A percentile compares a stretch with the other conserved stretches of the same genome.
phyloP scores from a whole-genome alignment of 805 yeast genomes.

The Wickerhamiella spandovensis region DNA sequence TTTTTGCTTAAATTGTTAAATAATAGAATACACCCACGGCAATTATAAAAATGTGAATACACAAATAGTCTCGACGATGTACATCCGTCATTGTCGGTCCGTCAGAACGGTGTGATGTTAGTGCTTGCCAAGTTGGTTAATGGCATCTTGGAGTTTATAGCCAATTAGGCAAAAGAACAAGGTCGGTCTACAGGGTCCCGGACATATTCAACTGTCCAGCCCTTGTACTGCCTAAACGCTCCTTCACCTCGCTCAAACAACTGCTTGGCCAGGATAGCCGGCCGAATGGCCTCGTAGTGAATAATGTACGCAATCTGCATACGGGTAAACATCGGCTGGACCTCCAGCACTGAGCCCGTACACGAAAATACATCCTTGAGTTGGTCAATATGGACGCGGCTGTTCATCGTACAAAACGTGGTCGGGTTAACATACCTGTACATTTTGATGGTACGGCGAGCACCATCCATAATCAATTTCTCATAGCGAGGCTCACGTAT shows the following conservation, averaged over 20 bases:
- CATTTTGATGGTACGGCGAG: conserved; percentile 7
- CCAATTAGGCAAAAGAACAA: conserved; percentile 3
- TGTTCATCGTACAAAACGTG: not conserved
- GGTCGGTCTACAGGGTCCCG: conserved; percentile 8
- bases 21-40: not conserved
- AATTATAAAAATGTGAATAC: not conserved
- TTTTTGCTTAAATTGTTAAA: too few relatives aligned
- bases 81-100: not conserved
- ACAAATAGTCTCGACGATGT: not conserved
- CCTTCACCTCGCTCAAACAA: conserved; percentile 7
- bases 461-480: not conserved
- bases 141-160: not conserved
- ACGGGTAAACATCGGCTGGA: conserved; percentile 16
- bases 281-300: conserved; percentile 7
- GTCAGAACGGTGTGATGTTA: not conserved
- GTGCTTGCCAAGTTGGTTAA: not conserved
- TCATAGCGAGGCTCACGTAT: conserved; percentile 1
- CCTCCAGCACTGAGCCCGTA: conserved; percentile 10
- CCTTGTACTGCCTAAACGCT: not conserved
- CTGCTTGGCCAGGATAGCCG: conserved; percentile 12
- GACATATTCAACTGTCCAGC: conserved; percentile 5
- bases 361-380: conserved; percentile 7
- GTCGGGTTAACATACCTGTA: not conserved
- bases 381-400: conserved; percentile 2
- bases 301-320: conserved; percentile 12